Evolutionary conservation across 129 eudicot species (phyloP), one percentile per base, ranked within the genome.

Genomic region (Escallonia rubra): DNA sequence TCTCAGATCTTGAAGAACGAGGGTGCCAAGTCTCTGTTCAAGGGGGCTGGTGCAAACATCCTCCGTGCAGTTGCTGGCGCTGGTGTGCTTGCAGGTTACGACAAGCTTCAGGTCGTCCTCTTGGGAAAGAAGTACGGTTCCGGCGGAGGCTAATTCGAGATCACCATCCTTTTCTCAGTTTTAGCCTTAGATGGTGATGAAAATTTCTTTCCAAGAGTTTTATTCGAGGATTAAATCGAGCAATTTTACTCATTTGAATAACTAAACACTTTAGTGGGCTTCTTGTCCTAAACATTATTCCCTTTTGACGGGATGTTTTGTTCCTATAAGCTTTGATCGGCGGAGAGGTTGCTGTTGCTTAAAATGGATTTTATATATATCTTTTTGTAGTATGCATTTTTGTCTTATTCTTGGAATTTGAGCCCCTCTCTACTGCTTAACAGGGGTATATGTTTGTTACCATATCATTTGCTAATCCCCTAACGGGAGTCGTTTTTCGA

Each of bases 21-120:
- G 48, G 69, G 69, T 23, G 59, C 59, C 44, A 65, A 65, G 41
- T 65, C 69, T 65, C 40, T 65, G 58, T 65, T 65, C 69, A 65
- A 65, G 69, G 69, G 69, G 49, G 69, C 69, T 50, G 69, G 69
- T 11, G 69, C 69, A 13, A 88, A 88, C 80, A 75, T 85, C 68
- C 83, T 88, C n/a, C 86, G 96, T 74, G 96, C 96, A 0, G 74
- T 88, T 57, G 96, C 96, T 34, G 96, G 96, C 72, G 96, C 96
- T 67, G 96, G 96, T 71, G 96, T 88, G 72, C 84, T 85, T 61
- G 78, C 96, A 0, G 91, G 96, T 67, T 88, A 88, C 10, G 96
- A 88, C 80, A 80, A 85, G 71, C 96, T 88, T 59, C 96, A 85
- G 91, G 63, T 88, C 7, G 58, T 88, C 8, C 86, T 88, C 10